Evolutionary conservation across 495 filamentous ascomycete species (phyloP).

Genomic region (Penicillium mononematosum): DNA sequence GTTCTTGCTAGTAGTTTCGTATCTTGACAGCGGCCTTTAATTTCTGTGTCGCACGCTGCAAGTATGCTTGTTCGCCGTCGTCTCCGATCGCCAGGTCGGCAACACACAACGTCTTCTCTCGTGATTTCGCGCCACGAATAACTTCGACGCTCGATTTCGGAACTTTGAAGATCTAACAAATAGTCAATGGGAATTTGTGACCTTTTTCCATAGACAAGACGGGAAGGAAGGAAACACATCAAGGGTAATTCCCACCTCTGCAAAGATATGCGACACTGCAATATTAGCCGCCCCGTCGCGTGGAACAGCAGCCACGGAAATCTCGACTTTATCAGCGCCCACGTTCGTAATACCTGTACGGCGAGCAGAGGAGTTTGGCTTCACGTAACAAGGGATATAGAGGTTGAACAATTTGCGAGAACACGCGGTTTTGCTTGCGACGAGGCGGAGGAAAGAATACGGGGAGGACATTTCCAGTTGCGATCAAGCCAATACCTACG

Average conservation of each 20-base stretch:
- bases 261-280: conserved; percentile 62
- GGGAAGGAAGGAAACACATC: background rate
- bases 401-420: conserved; percentile 29
- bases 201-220: background rate
- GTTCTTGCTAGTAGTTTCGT: background rate
- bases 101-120: conserved; percentile 58
- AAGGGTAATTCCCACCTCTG: conserved; percentile 49
- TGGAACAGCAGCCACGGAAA: conserved; percentile 62
- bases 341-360: conserved; percentile 58
- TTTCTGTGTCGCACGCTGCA: conserved; percentile 23
- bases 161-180: conserved; percentile 50
- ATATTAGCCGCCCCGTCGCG: conserved; percentile 66
- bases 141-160: conserved; percentile 64
- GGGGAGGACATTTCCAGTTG: conserved; percentile 13
- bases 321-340: conserved; percentile 52
- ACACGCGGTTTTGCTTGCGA: conserved; percentile 13
- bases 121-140: conserved; percentile 59
- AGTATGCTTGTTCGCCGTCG: conserved; percentile 29
- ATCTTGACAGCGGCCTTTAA: conserved; percentile 14
- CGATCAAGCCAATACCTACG: background rate
- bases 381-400: conserved; percentile 59
- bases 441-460: conserved; percentile 27
- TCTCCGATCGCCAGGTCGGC: conserved; percentile 27
- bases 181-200: conserved; percentile 10
- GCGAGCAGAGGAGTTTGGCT: conserved; percentile 60